Base-by-base conservation (phyloP, 1,284 basidiomycete species). In the Irpex sp. region DNA sequence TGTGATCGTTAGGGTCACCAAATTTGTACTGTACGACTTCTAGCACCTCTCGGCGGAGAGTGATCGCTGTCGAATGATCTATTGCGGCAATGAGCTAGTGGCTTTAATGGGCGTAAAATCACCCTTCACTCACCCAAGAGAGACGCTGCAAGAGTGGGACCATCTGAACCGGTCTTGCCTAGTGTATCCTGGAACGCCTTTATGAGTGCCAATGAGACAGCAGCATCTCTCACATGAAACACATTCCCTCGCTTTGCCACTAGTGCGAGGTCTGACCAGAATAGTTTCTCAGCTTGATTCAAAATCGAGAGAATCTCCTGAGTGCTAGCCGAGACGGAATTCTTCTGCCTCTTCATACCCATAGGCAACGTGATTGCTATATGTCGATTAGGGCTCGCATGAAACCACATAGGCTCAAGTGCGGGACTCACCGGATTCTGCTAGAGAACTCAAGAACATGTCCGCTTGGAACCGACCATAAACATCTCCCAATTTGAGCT, bases 331-430 rank as follows among this genome's bases (percentile, higher is more conserved):
- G 80, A 73, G 0, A 78, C 72, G 6, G 72, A 63, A 0, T 72
- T 70, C 55, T 78, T 78, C 61, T 81, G 80, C 44, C 81, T 81
- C 0, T 86, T 82, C 75, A 88, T 87, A 0, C 89, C 89, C 85
- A 93, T 90, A 0, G 94, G 93, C 62, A 96, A 82, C 0, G 92
- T 88, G 64, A 96, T 91, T 5, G 91, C 93, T 95, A 44, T 54
- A 21, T 57, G 59, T 31, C 19, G 44, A 44, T 6, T 38, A 8
- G 15, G 26, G 3, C 11, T 9, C 6, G 17, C 7, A 11, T 56
- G 19, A 21, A 54, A 8, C n/a, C 56, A 36, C 59, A 37, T 9
- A 15, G 52, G 49, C 17, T 52, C 15, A 31, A 13, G 48, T 15
- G 17, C 40, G 11, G 56, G 15, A 78, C 88, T 49, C 69, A 94